Percentiles rank a stretch among this genome's conserved stretches.
These are phyloP conservation scores for Cicer judaicum DNA, from an alignment of 306 rosid genomes.

Conservation along the genomic window DNA sequence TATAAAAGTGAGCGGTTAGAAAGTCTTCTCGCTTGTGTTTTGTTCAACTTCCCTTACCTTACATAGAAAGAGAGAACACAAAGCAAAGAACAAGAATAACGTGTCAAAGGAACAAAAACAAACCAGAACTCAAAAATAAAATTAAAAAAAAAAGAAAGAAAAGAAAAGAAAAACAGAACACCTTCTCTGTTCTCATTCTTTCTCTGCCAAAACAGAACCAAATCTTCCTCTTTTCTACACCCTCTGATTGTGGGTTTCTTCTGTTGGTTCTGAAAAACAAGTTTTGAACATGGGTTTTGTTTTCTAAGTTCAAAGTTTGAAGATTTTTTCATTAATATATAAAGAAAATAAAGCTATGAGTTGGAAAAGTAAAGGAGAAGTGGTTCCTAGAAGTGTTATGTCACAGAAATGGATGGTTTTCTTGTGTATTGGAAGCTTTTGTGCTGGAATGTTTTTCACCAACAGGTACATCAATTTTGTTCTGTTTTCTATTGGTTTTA, in stretches of 20 bases:
- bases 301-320: conserved; percentile 29
- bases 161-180: conserved; percentile 26
- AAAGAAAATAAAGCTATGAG: conserved; percentile 53
- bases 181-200: conserved; percentile 50
- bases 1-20: conserved; percentile 58
- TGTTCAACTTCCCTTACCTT: conserved; percentile 77
- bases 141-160: background rate
- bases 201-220: conserved; percentile 5
- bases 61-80: conserved; percentile 42
- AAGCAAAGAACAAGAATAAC: conserved; percentile 39
- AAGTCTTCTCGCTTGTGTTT: conserved; percentile 59
- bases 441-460: conserved; percentile 89
- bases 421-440: conserved; percentile 82
- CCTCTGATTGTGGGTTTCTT: conserved; percentile 7
- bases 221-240: conserved; percentile 23
- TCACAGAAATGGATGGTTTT: conserved; percentile 77
- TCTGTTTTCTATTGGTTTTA: background rate
- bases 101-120: conserved; percentile 56
- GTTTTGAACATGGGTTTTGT: conserved; percentile 49
- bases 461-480: conserved; percentile 60
- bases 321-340: conserved; percentile 2
- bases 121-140: conserved; percentile 30
- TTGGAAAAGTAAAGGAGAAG: conserved; percentile 80
- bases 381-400: conserved; percentile 62
- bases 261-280: conserved; percentile 26